phyloP scores from a whole-genome alignment of 1,284 basidiomycete genomes.

The Fistulinella staudtii region DNA sequence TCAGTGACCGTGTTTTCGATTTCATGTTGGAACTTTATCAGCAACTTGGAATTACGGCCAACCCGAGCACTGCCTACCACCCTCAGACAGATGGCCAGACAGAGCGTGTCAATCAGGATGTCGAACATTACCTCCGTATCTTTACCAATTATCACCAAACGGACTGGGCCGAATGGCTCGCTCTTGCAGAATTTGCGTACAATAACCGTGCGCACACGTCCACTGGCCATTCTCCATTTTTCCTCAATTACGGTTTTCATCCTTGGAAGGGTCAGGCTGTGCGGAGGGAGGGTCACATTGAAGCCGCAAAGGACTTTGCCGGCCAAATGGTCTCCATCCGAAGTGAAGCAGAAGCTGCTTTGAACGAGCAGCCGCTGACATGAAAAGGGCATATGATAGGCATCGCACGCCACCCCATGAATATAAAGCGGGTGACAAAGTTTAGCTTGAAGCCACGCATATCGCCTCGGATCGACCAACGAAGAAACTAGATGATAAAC shows the following conservation, averaged over 20 bases:
- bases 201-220: neutral
- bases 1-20: neutral
- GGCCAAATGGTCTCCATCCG: conserved; percentile 9
- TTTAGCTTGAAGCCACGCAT: conserved; percentile 9
- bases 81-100: conserved; percentile 5
- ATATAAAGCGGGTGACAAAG: neutral
- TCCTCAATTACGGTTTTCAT: conserved; percentile 15
- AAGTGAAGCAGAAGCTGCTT: conserved; percentile 13
- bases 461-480: conserved; percentile 5
- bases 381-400: conserved; percentile 1
- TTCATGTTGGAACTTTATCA: neutral
- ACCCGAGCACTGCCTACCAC: conserved; percentile 17
- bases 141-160: conserved; percentile 17
- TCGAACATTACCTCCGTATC: conserved; percentile 37
- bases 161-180: conserved; percentile 4
- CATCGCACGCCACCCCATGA: fast-evolving
- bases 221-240: neutral
- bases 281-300: neutral
- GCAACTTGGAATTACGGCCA: neutral
- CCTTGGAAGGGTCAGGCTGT: conserved; percentile 22
- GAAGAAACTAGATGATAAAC: conserved; percentile 11
- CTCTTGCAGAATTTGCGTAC: conserved; percentile 1
- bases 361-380: conserved; percentile 9
- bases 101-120: neutral
- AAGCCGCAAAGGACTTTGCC: conserved; percentile 9